Evolutionary conservation across 768 basidiomycete genomes (phyloP).

Genomic region (Calocybe indica): DNA sequence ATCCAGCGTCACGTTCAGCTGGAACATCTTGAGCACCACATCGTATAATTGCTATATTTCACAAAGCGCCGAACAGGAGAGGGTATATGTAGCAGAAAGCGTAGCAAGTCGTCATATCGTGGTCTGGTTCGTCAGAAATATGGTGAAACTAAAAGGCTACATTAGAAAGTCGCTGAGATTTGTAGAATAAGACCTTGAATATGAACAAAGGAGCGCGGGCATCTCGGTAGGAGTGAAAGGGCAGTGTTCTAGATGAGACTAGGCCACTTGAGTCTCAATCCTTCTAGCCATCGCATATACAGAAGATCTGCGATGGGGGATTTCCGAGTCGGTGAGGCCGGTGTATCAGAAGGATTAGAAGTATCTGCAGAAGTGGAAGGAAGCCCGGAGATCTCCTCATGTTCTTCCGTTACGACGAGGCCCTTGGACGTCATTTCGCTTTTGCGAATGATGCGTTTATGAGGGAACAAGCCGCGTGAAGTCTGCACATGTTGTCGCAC

Average conservation of each 20-base stretch:
- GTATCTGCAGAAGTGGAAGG: slow-evolving; percentile 28
- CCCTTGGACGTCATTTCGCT: slow-evolving; percentile 85
- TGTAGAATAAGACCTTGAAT: no score
- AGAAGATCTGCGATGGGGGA: slow-evolving; percentile 93
- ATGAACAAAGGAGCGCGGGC: no score
- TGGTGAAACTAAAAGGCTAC: no score
- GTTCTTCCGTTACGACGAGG: slow-evolving; percentile 75
- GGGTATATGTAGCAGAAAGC: no score
- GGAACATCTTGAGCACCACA: no score
- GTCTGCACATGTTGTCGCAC: slow-evolving; percentile 81
- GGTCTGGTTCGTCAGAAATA: no score
- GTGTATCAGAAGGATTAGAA: slow-evolving; percentile 25
- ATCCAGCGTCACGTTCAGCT: no score
- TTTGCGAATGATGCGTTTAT: slow-evolving; percentile 70
- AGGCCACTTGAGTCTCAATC: slow-evolving; percentile 87
- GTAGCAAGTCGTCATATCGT: no score
- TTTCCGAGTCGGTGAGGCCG: slow-evolving; percentile 43
- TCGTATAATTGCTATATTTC: no score
- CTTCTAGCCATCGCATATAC: slow-evolving; percentile 97
- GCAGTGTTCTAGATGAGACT: slow-evolving; percentile 33
- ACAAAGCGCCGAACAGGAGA: no score
- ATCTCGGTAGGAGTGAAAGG: no score
- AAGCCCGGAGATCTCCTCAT: slow-evolving; percentile 59
- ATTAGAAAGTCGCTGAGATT: no score
- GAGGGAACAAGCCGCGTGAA: slow-evolving; percentile 73